Evolutionary conservation across 2,329 filamentous ascomycete species (phyloP), one percentile per base, ranked within the genome.

Genomic region (Exophiala alcalophila): DNA sequence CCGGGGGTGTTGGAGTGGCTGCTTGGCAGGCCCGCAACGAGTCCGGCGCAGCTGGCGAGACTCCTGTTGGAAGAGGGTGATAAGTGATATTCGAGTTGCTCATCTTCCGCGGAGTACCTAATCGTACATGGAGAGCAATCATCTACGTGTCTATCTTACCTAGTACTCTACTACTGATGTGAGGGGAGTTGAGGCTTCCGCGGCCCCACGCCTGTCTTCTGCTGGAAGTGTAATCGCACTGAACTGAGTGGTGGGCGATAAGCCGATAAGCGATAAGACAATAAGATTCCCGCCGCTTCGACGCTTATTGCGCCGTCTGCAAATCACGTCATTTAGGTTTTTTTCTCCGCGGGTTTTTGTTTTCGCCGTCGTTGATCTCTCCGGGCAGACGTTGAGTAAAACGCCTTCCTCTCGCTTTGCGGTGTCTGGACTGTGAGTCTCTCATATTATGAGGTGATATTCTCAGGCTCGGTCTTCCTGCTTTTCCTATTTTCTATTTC

Each of bases 1-100:
- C 50, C 56, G 11, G 56, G 53, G 34, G 50, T 58, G 5, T 23
- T 60, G 41, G 38, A 45, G 40, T 58, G 57, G 56, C 24, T 59
- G 9, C 27, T 60, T 3, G 57, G 51, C 2, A 49, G 55, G 19
- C 41, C 54, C 31, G 53, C 51, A 4, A 55, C 40, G 3, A 52
- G 9, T 18, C 25, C 30, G 7, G 35, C 23, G 10, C 9, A 40
- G 5, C 18, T 40, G 16, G 37, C 37, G 32, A 25, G 6, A 14
- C 9, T 25, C 11, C 9, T 26, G 32, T 2, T 35, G 32, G n/a
- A 35, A 9, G 19, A 35, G 32, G n/a, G n/a, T n/a, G n/a, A n/a
- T n/a, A n/a, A n/a, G n/a, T n/a, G n/a, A n/a, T n/a, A n/a, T n/a
- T n/a, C n/a, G n/a, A n/a, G n/a, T n/a, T n/a, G n/a, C n/a, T n/a